Conservation (phyloP, 805 yeast species). For the Dipodascus albidus region DNA sequence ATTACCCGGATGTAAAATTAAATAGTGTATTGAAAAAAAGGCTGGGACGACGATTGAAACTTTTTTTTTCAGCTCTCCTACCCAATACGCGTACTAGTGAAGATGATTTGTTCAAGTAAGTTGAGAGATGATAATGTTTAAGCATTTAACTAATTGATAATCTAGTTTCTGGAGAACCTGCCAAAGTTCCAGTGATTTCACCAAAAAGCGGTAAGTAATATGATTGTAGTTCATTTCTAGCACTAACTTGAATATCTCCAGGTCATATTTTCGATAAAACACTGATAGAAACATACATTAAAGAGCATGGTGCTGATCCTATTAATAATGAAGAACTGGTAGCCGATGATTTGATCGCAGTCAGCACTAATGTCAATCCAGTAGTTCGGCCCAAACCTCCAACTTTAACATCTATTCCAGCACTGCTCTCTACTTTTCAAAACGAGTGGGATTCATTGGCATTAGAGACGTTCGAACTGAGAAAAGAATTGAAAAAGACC, state of each 20-base stretch:
- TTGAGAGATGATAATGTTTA: neutral
- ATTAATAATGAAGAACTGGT: slow-evolving; percentile 50
- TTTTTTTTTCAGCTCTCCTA: neutral
- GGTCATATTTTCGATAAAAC: slow-evolving; percentile 49
- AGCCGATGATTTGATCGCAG: slow-evolving; percentile 43
- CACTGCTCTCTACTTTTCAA: slow-evolving; percentile 63
- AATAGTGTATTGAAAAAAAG: no score
- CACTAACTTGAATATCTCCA: neutral
- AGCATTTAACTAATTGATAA: no score
- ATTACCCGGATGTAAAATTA: neutral
- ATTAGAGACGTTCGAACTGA: slow-evolving; percentile 62
- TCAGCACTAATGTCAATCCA: slow-evolving; percentile 22
- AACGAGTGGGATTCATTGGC: slow-evolving; percentile 86
- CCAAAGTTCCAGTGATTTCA: slow-evolving; percentile 60
- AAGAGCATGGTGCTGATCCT: slow-evolving; percentile 66
- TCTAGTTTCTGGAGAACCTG: slow-evolving; percentile 56
- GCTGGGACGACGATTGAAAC: neutral
- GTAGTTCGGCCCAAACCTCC: slow-evolving; percentile 34
- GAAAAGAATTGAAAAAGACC: slow-evolving; percentile 57
- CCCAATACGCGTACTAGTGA: neutral
- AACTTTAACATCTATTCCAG: slow-evolving; percentile 59
- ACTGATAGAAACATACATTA: slow-evolving; percentile 49
- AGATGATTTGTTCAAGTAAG: neutral
- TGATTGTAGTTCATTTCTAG: neutral
- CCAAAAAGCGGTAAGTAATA: slow-evolving; percentile 15